These are phyloP conservation scores for Clarkia xantiana DNA, from an alignment of 345 rosid genomes.

Conservation along the genomic window DNA sequence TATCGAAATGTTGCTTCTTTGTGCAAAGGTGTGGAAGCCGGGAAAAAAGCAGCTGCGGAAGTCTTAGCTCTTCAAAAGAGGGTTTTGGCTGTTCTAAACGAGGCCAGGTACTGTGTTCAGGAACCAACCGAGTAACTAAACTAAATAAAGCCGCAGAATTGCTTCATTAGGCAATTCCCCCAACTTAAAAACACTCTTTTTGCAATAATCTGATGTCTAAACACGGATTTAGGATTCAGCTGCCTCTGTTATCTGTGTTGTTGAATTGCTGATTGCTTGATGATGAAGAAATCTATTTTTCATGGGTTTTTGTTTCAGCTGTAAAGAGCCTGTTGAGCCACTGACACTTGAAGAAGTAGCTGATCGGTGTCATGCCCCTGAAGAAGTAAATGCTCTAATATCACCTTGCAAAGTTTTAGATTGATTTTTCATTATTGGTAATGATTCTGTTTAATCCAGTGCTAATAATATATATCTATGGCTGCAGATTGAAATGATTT, in stretches of 20 bases:
- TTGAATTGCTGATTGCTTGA: too few relatives aligned
- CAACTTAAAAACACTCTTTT: too few relatives aligned
- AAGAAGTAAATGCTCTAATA: slow-evolving; percentile 34
- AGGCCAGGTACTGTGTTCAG: slow-evolving; percentile 51
- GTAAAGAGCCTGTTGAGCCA: slow-evolving; percentile 85
- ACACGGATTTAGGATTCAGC: too few relatives aligned
- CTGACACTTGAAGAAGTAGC: slow-evolving; percentile 78
- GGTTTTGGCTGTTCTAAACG: slow-evolving; percentile 78
- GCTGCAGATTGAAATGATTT: slow-evolving; percentile 90
- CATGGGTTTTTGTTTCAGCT: slow-evolving; percentile 28
- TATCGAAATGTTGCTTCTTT: too few relatives aligned
- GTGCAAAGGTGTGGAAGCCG: slow-evolving; percentile 82
- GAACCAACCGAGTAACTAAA: too few relatives aligned
- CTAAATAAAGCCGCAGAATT: too few relatives aligned
- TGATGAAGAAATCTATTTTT: too few relatives aligned
- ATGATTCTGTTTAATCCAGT: not conserved
- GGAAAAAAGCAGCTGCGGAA: slow-evolving; percentile 95
- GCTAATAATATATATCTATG: slow-evolving; percentile 6
- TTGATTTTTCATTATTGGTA: not conserved
- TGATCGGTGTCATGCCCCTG: slow-evolving; percentile 77
- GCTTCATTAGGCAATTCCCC: too few relatives aligned
- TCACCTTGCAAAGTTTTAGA: not conserved
- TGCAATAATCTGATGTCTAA: too few relatives aligned
- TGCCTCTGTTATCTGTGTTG: too few relatives aligned
- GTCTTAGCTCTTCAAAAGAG: slow-evolving; percentile 91